Base-by-base conservation (phyloP, 2,329 filamentous ascomycete species). In the Hypoxylon sp. region DNA sequence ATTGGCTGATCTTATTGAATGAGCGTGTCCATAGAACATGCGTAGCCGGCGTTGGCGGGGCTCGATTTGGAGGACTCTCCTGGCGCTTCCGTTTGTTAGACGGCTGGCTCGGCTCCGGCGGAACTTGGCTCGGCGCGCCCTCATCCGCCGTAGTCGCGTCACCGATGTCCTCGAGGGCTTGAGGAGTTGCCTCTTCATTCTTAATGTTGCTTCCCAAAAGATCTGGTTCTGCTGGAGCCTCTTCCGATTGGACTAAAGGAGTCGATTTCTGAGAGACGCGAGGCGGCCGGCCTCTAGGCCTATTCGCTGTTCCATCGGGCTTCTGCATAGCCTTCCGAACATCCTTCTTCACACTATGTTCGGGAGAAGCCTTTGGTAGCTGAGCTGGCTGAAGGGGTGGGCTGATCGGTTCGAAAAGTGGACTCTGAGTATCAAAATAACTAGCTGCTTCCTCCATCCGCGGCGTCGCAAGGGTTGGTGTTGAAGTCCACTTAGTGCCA, bases 1-100 rank as follows among this genome's bases (percentile, higher is more conserved):
- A 90, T 3, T 87, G 87, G 32, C 90, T 91, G 13, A 93, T 92
- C 72, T 91, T 89, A 37, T 91, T 88, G 75, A 95, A 91, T 52
- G 91, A 91, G 52, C 92, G 89, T 13, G 92, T 93, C 84, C 92
- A 92, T 44, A 92, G 83, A 4, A 94, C 91, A 63, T 93, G 87
- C 7, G 88, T 88, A 21, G 89, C 87, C 29, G 90, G 89, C 68
- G 62, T 84, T 75, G 79, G 85, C 77, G 64, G 82, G 75, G 64
- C 86, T 68, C 85, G 70, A 78, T 68, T 86, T 74, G 77, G 73
- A 4, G 85, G 82, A 3, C 84, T 83, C 5, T 86, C 85, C 62
- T 86, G 85, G 51, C 88, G 83, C 78, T 90, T 91, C 19, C 88
- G 84, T 75, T 91, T 91, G 10, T 80, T 79, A 13, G 79, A 75